Evolutionary conservation across 495 filamentous ascomycete species (phyloP), one percentile per base, ranked within the genome.

Genomic region (Umbilicaria muhlenbergii): DNA sequence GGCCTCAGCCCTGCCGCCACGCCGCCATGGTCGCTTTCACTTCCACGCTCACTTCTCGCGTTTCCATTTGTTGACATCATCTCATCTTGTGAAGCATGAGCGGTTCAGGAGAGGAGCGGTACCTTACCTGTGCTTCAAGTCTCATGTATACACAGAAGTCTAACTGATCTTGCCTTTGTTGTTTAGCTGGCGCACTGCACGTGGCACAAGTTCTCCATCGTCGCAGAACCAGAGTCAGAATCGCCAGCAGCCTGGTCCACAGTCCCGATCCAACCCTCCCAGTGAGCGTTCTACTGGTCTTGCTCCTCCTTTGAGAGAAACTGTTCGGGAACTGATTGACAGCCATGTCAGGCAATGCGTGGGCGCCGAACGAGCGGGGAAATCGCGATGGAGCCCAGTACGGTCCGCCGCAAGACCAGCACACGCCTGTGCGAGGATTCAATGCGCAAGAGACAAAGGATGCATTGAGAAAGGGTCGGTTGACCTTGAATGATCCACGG

Each of bases 401-500:
- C 4, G 52, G 52, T 18, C 47, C 49, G 34, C 36, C 52, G 28
- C 61, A 62, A 44, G 66, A 67, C 8, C 63, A 61, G 38, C 67
- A 71, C 49, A 55, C 63, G 18, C 60, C 67, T 33, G 65, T 68
- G 21, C 57, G 59, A 35, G 63, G 60, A 7, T 73, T 71, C 57
- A 73, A 73, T 45, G 58, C 65, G 18, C 46, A 52, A 5, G 68
- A 71, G 46, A 57, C 56, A n/a, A 68, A 64, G 47, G 58, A 49
- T 34, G 51, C 58, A 38, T 52, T 73, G 18, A 67, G 56, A 52
- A 60, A 47, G 56, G 56, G 65, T 68, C 7, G 10, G 24, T 45
- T 50, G 19, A 53, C 43, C 35, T 24, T 42, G 31, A 11, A 3
- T 28, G 17, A 34, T 47, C 41, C 38, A 24, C 32, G 1, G 18